Conservation (phyloP, 192 early-diverging fungal species). For the Gamsiella multidivaricata region DNA sequence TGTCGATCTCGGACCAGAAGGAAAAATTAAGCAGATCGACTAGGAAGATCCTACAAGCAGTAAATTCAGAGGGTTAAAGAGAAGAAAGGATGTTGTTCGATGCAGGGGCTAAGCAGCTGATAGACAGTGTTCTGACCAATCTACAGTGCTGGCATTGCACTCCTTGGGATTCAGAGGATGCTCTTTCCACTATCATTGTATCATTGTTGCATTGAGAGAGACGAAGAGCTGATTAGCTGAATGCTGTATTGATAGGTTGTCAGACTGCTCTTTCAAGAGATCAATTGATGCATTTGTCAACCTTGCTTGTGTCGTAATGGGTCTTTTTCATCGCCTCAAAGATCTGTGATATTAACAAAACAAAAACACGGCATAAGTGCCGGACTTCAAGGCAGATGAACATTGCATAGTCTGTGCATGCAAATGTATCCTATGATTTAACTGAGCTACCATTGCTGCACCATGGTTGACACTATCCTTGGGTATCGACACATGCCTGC, state of each 20-base stretch:
- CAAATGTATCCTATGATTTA: too few species aligned
- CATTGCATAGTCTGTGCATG: too few species aligned
- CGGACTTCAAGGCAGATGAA: too few species aligned
- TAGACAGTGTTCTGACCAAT: slow-evolving; percentile 60
- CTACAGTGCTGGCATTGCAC: slow-evolving; percentile 64
- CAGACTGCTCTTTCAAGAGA: not conserved
- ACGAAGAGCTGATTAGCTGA: too few species aligned
- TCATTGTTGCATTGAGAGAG: not conserved
- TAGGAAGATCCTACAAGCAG: slow-evolving; percentile 76
- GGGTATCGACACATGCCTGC: slow-evolving; percentile 71
- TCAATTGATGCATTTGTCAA: slow-evolving; percentile 34
- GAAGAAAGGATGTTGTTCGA: not conserved
- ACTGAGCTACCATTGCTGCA: slow-evolving; percentile 61
- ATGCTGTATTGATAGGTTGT: not conserved
- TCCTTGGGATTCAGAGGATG: slow-evolving; percentile 69
- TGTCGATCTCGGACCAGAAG: slow-evolving; percentile 80
- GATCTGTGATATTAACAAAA: slow-evolving; percentile 52
- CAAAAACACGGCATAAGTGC: not conserved
- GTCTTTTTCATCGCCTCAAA: slow-evolving; percentile 68
- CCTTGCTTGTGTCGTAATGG: slow-evolving; percentile 65
- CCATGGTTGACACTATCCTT: slow-evolving; percentile 61
- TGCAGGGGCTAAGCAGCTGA: not conserved
- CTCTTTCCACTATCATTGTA: slow-evolving; percentile 37
- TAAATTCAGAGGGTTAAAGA: not conserved
- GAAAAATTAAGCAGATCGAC: slow-evolving; percentile 89